These are phyloP conservation scores for Metschnikowia drakensbergensis DNA, from an alignment of 805 yeast genomes.

Conservation along the genomic window DNA sequence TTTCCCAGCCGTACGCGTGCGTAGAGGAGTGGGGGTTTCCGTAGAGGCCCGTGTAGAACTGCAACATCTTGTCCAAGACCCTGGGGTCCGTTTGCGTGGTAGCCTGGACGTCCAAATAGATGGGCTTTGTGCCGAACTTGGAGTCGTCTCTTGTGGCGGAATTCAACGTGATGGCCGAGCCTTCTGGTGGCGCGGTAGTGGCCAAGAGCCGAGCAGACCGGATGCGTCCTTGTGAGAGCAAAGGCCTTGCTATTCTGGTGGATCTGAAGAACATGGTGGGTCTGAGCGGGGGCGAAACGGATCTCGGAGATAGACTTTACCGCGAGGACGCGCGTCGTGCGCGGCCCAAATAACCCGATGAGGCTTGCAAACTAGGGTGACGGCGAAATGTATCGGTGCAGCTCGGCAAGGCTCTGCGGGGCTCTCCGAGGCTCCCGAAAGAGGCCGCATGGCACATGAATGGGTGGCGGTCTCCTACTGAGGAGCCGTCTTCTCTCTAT, in stretches of 20 bases:
- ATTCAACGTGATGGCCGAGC: conserved; percentile 43
- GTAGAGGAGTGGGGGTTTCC: conserved; percentile 98
- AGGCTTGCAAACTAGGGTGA: neutral
- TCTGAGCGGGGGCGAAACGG: neutral
- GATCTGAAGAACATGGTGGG: conserved; percentile 1
- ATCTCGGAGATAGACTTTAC: neutral
- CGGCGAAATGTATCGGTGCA: too few species aligned
- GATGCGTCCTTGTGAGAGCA: neutral
- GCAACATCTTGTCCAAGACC: conserved; percentile 83
- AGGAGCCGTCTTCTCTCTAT: neutral
- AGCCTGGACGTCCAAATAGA: conserved; percentile 95
- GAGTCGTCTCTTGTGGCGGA: conserved; percentile 44
- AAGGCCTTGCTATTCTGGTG: conserved; percentile 4
- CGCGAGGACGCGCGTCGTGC: conserved; percentile 1
- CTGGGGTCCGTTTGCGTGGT: conserved; percentile 98
- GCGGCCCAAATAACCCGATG: neutral
- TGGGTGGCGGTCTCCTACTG: too few species aligned
- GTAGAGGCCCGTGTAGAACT: conserved; percentile 84
- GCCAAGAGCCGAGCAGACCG: neutral
- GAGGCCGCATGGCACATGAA: too few species aligned
- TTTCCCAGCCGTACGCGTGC: conserved; percentile 98
- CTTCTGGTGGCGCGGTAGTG: conserved; percentile 39
- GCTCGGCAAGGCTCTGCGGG: too few species aligned
- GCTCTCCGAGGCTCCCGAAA: too few species aligned
- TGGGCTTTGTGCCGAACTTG: conserved; percentile 73